Percentiles rank a stretch among this genome's conserved stretches.
phyloP scores from a whole-genome alignment of 2,329 filamentous ascomycete species.

The Beauveria sp. region DNA sequence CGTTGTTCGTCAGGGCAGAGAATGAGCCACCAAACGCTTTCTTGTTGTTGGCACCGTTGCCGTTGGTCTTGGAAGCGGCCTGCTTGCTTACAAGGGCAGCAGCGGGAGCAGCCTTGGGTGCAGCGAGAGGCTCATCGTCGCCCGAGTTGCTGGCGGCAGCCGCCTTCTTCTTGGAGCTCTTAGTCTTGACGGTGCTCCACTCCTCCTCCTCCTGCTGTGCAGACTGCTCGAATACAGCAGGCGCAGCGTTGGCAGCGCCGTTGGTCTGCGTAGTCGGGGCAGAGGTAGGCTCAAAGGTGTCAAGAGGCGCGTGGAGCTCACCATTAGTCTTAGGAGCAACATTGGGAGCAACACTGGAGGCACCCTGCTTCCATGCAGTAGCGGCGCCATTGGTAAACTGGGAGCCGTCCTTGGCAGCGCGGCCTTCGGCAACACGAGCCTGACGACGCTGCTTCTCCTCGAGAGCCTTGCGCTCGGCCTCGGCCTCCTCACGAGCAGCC shows the following conservation, averaged over 20 bases:
- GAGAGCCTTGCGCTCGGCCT: conserved; percentile 67
- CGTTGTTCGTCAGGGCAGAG: conserved; percentile 38
- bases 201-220: conserved; percentile 50
- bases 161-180: conserved; percentile 34
- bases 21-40: conserved; percentile 35
- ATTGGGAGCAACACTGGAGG: conserved; percentile 24
- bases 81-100: not conserved
- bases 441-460: conserved; percentile 77
- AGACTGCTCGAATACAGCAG: conserved; percentile 51
- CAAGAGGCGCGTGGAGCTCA: conserved; percentile 40
- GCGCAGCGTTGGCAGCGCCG: conserved; percentile 36
- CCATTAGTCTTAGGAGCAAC: conserved; percentile 27
- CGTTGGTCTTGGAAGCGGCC: not conserved
- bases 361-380: conserved; percentile 35
- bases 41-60: conserved; percentile 14
- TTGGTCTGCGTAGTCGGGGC: conserved; percentile 20
- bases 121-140: conserved; percentile 24
- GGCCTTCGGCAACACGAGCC: conserved; percentile 75
- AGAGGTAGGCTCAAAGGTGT: conserved; percentile 41
- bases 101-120: conserved; percentile 18
- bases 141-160: conserved; percentile 31
- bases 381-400: conserved; percentile 40
- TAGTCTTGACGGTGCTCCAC: conserved; percentile 53
- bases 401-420: conserved; percentile 73
- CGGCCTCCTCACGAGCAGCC: conserved; percentile 64